Evolutionary conservation across 257 asterid species (phyloP), one percentile per base, ranked within the genome.

Genomic region (Nicotiana benthamiana): DNA sequence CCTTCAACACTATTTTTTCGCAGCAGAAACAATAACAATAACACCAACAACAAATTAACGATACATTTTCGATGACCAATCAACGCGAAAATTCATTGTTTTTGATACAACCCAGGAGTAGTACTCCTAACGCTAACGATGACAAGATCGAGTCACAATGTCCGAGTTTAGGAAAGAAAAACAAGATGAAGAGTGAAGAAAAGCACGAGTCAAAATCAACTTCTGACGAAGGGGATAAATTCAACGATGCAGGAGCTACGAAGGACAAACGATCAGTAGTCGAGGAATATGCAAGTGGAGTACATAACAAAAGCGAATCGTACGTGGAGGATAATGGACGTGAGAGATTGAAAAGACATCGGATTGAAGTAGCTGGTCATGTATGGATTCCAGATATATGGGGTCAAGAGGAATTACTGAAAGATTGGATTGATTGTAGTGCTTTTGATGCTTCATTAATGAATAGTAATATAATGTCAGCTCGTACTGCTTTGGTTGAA

Each of bases 341-440:
- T 51, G 98, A 93, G 88, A 86, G 94, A 85, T 85, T 94, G 83
- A 90, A 94, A 90, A 86, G 95, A 40, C 97, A 94, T 36, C 87
- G 97, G 82, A 83, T 86, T 10, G 98, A 91, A 78, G 90, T 92
- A 30, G 94, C 95, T 81, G 97, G 97, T 83, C 92, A 84, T 80
- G 98, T 92, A 0, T 91, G 97, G 98, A 90, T 94, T 68, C 98
- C 98, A 78, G 98, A 94, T 20, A 90, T 87, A 80, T 94, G 97
- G 98, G 97, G 96, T 0, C 93, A 93, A 81, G 98, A 94, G 77
- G 88, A 81, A 48, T 65, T 90, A 36, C 93, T 94, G 3, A 89
- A 93, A 84, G 98, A 90, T 26, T 93, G 96, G 98, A 83, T 84
- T 57, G 98, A 94, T 68, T 92, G 97, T 30, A 81, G 88, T 60